A percentile compares a stretch with the other conserved stretches of the same genome.
These are phyloP conservation scores for Bombardia bombarda DNA, from an alignment of 495 filamentous ascomycete genomes.

Conservation along the genomic window DNA sequence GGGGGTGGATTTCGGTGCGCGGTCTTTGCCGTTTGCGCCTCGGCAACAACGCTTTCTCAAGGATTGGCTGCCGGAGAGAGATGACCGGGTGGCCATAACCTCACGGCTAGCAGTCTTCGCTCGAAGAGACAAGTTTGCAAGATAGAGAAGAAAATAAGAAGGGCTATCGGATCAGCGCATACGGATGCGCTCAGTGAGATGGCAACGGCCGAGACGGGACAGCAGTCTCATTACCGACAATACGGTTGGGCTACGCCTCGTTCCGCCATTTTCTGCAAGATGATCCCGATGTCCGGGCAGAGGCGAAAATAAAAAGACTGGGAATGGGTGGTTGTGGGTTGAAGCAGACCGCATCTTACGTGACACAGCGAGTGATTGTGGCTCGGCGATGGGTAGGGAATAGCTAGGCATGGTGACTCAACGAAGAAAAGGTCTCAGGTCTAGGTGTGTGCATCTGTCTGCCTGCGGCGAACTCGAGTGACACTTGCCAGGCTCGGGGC, in stretches of 20 bases:
- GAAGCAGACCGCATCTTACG: slow-evolving; percentile 10
- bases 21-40: slow-evolving; percentile 8
- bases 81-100: neutral
- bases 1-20: neutral
- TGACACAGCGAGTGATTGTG: slow-evolving; percentile 11
- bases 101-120: slow-evolving; percentile 5
- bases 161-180: too few relatives aligned
- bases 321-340: neutral
- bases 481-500: slow-evolving; percentile 12
- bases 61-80: slow-evolving; percentile 7
- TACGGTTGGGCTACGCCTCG: neutral
- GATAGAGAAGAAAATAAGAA: too few relatives aligned
- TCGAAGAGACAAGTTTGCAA: neutral
- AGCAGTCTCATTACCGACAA: neutral
- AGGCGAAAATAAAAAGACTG: neutral
- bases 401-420: slow-evolving; percentile 8
- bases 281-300: neutral
- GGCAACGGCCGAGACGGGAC: neutral
- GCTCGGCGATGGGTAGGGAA: slow-evolving; percentile 2
- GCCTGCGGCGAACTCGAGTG: slow-evolving; percentile 13
- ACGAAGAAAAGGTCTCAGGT: slow-evolving; percentile 3
- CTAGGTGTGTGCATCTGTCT: neutral
- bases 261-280: neutral
- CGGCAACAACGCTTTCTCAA: neutral
- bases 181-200: neutral